A percentile compares a stretch with the other conserved stretches of the same genome.
Evolutionary conservation across 768 basidiomycete genomes (phyloP).

Genomic region (Candolleomyces eurysporus): DNA sequence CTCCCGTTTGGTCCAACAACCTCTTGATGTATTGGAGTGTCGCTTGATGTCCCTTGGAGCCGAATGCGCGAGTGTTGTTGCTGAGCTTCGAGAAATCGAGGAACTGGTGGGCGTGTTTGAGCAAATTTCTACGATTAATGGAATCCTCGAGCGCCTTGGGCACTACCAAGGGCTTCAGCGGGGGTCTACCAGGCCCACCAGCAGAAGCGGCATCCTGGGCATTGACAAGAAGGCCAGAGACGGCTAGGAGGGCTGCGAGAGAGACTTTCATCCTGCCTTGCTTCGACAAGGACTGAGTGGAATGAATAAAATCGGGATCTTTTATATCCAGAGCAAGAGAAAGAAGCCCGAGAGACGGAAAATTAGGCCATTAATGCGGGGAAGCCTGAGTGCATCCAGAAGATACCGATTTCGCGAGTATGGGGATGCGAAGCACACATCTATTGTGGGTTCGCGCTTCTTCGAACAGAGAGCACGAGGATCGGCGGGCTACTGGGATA

Average conservation of each 20-base stretch:
- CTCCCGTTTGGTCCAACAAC: slow-evolving; percentile 22
- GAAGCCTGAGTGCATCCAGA: too few species aligned
- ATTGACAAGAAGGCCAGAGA: neutral
- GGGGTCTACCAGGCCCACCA: neutral
- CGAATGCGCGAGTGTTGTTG: slow-evolving; percentile 24
- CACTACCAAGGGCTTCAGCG: slow-evolving; percentile 10
- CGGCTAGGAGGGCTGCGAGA: neutral
- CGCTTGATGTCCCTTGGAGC: slow-evolving; percentile 26
- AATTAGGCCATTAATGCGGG: too few species aligned
- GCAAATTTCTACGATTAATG: slow-evolving; percentile 17
- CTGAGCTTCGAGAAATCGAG: slow-evolving; percentile 24
- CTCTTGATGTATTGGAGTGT: slow-evolving; percentile 26
- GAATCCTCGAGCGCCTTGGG: slow-evolving; percentile 9
- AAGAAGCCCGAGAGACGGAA: neutral
- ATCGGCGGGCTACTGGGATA: neutral
- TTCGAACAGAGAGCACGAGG: neutral
- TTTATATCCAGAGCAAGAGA: neutral
- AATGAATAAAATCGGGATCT: neutral
- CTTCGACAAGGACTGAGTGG: neutral
- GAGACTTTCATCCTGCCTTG: neutral
- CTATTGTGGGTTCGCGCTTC: neutral
- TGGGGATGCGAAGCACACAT: neutral
- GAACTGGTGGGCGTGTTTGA: slow-evolving; percentile 25
- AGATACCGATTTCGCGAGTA: neutral
- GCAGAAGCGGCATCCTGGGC: neutral